A percentile compares a stretch with the other conserved stretches of the same genome.
phyloP scores from a whole-genome alignment of 2,329 filamentous ascomycete species.

The Achaetomium macrosporum region DNA sequence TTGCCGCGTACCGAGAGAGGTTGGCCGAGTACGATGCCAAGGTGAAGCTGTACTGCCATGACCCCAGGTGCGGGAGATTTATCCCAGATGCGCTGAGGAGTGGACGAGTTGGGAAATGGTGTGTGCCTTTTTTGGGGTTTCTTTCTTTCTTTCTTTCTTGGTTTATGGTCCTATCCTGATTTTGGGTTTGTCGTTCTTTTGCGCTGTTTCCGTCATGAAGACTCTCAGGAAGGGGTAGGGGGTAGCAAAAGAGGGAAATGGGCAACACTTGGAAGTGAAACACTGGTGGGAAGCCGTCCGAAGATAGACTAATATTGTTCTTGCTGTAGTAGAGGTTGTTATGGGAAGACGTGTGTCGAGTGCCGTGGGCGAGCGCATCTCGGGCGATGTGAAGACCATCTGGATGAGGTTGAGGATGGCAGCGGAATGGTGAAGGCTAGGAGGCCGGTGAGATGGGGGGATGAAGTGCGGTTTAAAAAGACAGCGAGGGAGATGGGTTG shows the following conservation, averaged over 20 bases:
- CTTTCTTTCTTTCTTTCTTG: too few species aligned
- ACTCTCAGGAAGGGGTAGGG: too few species aligned
- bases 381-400: background rate
- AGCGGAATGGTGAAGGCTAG: background rate
- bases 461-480: conserved; percentile 3
- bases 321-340: conserved; percentile 1
- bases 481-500: conserved; percentile 10
- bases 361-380: conserved; percentile 13
- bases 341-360: conserved; percentile 10
- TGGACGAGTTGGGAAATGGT: conserved; percentile 8
- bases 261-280: too few species aligned
- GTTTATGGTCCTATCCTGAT: too few species aligned
- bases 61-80: conserved; percentile 16
- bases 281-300: too few species aligned
- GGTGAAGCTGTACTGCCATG: conserved; percentile 17
- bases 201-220: too few species aligned
- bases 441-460: background rate
- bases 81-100: conserved; percentile 13
- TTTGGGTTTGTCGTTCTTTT: too few species aligned
- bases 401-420: too few species aligned
- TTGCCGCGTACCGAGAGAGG: conserved; percentile 13
- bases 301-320: too few species aligned
- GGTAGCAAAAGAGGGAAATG: too few species aligned
- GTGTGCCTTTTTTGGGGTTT: too few species aligned
- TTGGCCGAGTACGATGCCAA: conserved; percentile 15